These are phyloP conservation scores for Aureobasidium mangrovei DNA, from an alignment of 2,329 filamentous ascomycete species.

Conservation along the genomic window DNA sequence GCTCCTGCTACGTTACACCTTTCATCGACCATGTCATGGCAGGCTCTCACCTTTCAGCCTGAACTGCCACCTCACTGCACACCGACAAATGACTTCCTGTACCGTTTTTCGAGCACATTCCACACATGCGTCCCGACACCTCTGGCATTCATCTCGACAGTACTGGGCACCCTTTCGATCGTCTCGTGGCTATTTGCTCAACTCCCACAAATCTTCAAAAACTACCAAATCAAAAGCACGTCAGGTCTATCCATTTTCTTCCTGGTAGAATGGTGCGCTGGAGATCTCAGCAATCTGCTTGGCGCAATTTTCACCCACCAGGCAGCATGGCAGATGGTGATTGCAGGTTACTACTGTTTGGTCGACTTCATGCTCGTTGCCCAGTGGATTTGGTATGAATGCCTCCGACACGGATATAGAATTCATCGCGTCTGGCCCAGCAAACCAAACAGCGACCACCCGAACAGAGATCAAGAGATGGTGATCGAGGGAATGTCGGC, in stretches of 20 bases:
- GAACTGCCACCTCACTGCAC: slow-evolving; percentile 51
- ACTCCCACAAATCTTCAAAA: slow-evolving; percentile 61
- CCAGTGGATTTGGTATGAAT: slow-evolving; percentile 60
- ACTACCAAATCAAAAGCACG: slow-evolving; percentile 54
- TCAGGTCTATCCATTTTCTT: slow-evolving; percentile 58
- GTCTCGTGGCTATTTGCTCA: slow-evolving; percentile 61
- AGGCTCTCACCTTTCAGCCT: slow-evolving; percentile 23
- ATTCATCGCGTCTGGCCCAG: slow-evolving; percentile 29
- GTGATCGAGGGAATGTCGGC: slow-evolving; percentile 26
- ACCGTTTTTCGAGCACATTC: slow-evolving; percentile 49
- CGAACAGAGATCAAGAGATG: slow-evolving; percentile 18
- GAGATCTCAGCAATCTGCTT: slow-evolving; percentile 54
- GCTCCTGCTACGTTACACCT: background rate
- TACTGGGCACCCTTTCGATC: slow-evolving; percentile 54
- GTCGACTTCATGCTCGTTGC: slow-evolving; percentile 54
- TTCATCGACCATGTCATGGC: slow-evolving; percentile 23
- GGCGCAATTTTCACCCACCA: slow-evolving; percentile 56
- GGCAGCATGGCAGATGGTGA: slow-evolving; percentile 57
- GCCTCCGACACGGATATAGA: slow-evolving; percentile 42
- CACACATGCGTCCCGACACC: slow-evolving; percentile 56
- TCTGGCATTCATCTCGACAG: slow-evolving; percentile 52
- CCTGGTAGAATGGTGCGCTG: slow-evolving; percentile 56
- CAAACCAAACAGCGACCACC: slow-evolving; percentile 16
- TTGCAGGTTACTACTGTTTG: slow-evolving; percentile 57
- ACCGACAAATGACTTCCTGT: slow-evolving; percentile 50